Evolutionary conservation across 129 eudicot species (phyloP).

Genomic region (Silybum marianum): DNA sequence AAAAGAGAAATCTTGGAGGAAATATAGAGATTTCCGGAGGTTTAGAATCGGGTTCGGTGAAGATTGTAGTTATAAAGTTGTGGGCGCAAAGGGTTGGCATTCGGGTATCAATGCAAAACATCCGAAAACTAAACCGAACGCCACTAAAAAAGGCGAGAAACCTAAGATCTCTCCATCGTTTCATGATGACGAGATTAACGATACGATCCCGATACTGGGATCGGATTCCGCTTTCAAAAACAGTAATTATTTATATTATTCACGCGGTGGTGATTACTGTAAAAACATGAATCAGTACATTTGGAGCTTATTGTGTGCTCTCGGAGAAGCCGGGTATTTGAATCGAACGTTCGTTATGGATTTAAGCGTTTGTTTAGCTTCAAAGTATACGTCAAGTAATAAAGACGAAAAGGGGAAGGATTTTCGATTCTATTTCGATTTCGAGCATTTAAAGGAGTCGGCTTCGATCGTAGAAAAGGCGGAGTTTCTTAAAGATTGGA

Average conservation of each 20-base stretch:
- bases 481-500: conserved; percentile 83
- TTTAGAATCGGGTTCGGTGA: conserved; percentile 68
- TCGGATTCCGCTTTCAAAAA: conserved; percentile 64
- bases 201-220: conserved; percentile 71
- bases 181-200: conserved; percentile 82
- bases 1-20: conserved; percentile 94
- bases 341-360: conserved; percentile 95
- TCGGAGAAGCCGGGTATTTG: conserved; percentile 90
- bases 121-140: conserved; percentile 49
- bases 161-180: conserved; percentile 42
- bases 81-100: conserved; percentile 84
- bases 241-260: conserved; percentile 86
- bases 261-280: conserved; percentile 94
- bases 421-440: conserved; percentile 88
- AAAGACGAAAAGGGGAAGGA: conserved; percentile 96
- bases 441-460: conserved; percentile 88
- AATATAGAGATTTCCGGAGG: conserved; percentile 91
- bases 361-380: conserved; percentile 74
- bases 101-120: conserved; percentile 85
- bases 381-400: conserved; percentile 58
- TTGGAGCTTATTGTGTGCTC: conserved; percentile 96
- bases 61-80: conserved; percentile 72
- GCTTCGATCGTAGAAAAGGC: conserved; percentile 82
- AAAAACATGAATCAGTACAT: conserved; percentile 92
- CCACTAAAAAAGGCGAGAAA: conserved; percentile 42